phyloP scores from a whole-genome alignment of 2,329 filamentous ascomycete genomes.

The Pseudofabraea citricarpa region DNA sequence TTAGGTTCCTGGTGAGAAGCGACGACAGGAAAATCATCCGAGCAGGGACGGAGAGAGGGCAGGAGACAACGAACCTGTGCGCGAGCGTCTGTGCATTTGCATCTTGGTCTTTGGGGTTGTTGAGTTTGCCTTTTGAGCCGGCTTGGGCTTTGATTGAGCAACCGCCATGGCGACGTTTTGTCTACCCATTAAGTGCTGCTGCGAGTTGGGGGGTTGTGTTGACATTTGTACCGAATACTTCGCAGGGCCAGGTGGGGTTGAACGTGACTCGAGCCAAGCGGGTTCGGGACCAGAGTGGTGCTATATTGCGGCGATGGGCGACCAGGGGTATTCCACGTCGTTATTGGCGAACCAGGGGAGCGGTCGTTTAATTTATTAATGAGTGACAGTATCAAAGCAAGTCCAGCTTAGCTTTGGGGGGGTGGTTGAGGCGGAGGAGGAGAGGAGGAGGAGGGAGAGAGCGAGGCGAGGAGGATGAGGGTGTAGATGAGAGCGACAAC shows the following conservation, averaged over 20 bases:
- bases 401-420: constrained; percentile 29
- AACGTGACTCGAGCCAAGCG: constrained; percentile 23
- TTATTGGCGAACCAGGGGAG: constrained; percentile 30
- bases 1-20: constrained; percentile 52
- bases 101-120: constrained; percentile 59
- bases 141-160: constrained; percentile 56
- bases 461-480: constrained; percentile 9
- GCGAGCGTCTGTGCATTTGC: constrained; percentile 90
- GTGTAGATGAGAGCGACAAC: constrained; percentile 11
- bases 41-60: constrained; percentile 9
- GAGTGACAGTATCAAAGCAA: constrained; percentile 31
- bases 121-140: constrained; percentile 46
- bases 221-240: constrained; percentile 48
- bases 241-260: constrained; percentile 19
- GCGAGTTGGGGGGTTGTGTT: constrained; percentile 57
- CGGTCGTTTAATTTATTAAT: constrained; percentile 36
- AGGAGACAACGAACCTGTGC: constrained; percentile 69
- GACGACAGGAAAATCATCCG: constrained; percentile 21
- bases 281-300: constrained; percentile 14
- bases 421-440: constrained; percentile 18
- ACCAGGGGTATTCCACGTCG: constrained; percentile 19
- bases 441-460: constrained; percentile 9
- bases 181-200: constrained; percentile 28
- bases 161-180: constrained; percentile 48
- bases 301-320: constrained; percentile 19